Percentiles rank a stretch among this genome's conserved stretches.
Conservation (phyloP, 495 filamentous ascomycete genomes). For the Elaphomyces granulatus region DNA sequence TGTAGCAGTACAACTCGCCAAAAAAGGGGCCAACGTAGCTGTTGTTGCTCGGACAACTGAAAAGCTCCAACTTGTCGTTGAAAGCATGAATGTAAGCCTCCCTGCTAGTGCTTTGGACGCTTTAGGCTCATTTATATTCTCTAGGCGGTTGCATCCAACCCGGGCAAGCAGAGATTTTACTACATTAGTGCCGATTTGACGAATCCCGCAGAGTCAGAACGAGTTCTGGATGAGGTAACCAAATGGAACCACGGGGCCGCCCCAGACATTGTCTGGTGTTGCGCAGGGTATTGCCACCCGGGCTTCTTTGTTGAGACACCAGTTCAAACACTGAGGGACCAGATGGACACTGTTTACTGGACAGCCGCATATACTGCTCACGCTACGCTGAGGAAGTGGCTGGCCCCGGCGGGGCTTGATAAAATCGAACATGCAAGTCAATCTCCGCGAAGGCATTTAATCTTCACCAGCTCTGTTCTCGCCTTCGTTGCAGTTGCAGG, state of each 20-base stretch:
- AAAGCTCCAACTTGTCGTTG: slow-evolving; percentile 62
- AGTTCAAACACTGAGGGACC: slow-evolving; percentile 46
- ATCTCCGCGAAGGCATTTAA: slow-evolving; percentile 51
- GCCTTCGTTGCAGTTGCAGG: slow-evolving; percentile 67
- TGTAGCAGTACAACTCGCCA: slow-evolving; percentile 55
- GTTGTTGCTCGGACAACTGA: slow-evolving; percentile 63
- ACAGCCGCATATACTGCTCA: slow-evolving; percentile 79
- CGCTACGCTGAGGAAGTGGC: slow-evolving; percentile 36
- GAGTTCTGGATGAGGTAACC: slow-evolving; percentile 55
- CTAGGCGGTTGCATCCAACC: slow-evolving; percentile 44
- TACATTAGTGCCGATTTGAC: slow-evolving; percentile 77
- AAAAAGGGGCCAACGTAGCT: slow-evolving; percentile 75
- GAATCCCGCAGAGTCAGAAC: slow-evolving; percentile 45
- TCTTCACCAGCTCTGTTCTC: slow-evolving; percentile 71
- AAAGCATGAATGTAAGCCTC: slow-evolving; percentile 43
- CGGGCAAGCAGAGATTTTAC: slow-evolving; percentile 59
- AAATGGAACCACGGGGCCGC: slow-evolving; percentile 65
- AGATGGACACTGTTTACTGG: slow-evolving; percentile 91
- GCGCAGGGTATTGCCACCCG: slow-evolving; percentile 64
- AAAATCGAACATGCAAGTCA: slow-evolving; percentile 10
- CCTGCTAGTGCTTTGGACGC: neutral
- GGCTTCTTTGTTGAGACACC: slow-evolving; percentile 64
- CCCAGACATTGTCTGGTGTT: slow-evolving; percentile 86
- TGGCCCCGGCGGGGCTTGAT: slow-evolving; percentile 24
- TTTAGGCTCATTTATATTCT: no score